Base-by-base conservation (phyloP, 192 early-diverging fungal species). In the Bifiguratus adelaidae region DNA sequence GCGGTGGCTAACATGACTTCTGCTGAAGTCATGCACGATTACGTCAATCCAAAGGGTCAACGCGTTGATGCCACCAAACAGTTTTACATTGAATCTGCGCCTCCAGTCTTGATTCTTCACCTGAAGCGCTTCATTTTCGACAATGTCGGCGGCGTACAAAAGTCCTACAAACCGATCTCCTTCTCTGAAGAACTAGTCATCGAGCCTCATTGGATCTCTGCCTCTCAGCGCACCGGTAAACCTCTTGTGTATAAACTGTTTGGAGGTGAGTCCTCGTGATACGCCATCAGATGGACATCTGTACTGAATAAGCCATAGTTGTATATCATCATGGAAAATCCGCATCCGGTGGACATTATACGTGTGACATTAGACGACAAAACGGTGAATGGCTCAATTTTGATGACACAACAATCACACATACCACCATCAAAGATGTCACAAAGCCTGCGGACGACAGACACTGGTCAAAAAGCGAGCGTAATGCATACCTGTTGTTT, bases 301-400 rank as follows among this genome's bases (percentile, higher is more conserved):
- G n/a, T 32, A 26, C 23, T 21, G n/a, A 56, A 30, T 16, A 3
- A 15, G 8, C 12, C 7, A 35, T 70, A 52, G 95, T 92, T 28
- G 88, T 99, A 5, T 91, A 96, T 59, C 96, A 99, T 67, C 96
- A 96, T 59, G 94, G 96, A 2, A 61, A 62, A 36, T 70, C 72
- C 20, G 86, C 91, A 13, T 80, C 71, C 11, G 93, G 91, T 25
- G 96, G 96, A 6, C 96, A 99, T 55, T 99, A 99, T 65, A 99
- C 96, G 2, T 93, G 89, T 68, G 89, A 94, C 67, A 72, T 99
- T 4, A 52, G 71, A 43, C 70, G 83, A 41, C 68, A 80, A 7
- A 69, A 71, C 38, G 60, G 73, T 30, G 71, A 82, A 47, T 99
- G 96, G 96, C 74, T 93, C 40, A 83, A 82, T 33, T 82, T 96